Percentiles rank a stretch among this genome's conserved stretches.
These are phyloP conservation scores for Voacanga thouarsii DNA, from an alignment of 257 asterid genomes.

Conservation along the genomic window DNA sequence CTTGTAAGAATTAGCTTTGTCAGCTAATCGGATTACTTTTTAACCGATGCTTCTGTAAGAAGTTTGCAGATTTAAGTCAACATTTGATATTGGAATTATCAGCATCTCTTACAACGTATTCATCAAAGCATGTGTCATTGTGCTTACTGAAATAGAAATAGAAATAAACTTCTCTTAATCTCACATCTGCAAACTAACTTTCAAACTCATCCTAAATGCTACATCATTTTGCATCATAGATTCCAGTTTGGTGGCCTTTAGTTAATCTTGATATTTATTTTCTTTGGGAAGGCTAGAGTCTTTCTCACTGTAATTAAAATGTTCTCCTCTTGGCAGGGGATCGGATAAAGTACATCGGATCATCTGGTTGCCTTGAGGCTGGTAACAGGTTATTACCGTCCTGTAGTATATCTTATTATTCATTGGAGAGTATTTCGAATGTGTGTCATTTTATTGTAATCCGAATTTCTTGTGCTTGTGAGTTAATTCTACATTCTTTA, in stretches of 20 bases:
- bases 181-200: not conserved
- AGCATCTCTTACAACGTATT: not conserved
- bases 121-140: not conserved
- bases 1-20: not conserved
- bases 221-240: not conserved
- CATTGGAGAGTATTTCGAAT: not conserved
- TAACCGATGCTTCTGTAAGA: not conserved
- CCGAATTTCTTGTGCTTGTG: not conserved
- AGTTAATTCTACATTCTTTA: not conserved
- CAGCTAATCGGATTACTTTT: not conserved
- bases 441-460: not conserved
- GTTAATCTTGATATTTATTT: not conserved
- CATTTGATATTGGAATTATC: not conserved
- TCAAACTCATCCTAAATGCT: not conserved
- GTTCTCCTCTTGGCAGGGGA: slow-evolving; percentile 62
- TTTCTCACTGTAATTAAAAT: not conserved
- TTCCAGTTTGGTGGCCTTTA: not conserved
- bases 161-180: not conserved
- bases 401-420: not conserved
- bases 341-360: slow-evolving; percentile 87
- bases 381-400: slow-evolving; percentile 59
- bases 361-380: slow-evolving; percentile 51
- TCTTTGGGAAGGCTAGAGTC: not conserved
- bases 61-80: not conserved
- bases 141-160: not conserved